Evolutionary conservation across 331 rosid species (phyloP).

Genomic region (Pyrus hybrid): DNA sequence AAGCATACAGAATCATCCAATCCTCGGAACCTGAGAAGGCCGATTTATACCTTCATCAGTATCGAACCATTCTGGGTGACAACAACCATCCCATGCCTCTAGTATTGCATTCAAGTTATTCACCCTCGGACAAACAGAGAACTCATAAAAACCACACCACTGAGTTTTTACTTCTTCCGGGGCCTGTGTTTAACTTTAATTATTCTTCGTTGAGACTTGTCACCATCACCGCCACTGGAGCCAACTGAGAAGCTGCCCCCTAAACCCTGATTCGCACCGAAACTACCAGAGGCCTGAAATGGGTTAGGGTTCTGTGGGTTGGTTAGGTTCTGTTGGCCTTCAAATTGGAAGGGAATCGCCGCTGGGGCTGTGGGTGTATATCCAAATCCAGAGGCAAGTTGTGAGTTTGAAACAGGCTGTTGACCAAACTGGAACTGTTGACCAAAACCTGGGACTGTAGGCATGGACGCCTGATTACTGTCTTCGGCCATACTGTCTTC

Average conservation of each 20-base stretch:
- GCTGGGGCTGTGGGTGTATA: conserved; percentile 28
- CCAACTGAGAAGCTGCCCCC: conserved; percentile 91
- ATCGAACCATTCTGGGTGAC: conserved; percentile 21
- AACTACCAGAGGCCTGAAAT: conserved; percentile 64
- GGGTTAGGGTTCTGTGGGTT: conserved; percentile 49
- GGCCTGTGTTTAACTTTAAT: conserved; percentile 37
- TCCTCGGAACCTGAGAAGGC: conserved; percentile 5
- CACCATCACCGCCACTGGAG: conserved; percentile 38
- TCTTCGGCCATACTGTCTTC: conserved; percentile 97
- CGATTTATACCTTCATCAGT: conserved; percentile 19
- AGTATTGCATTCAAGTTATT: neutral
- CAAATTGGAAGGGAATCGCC: conserved; percentile 49
- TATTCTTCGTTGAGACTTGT: conserved; percentile 50
- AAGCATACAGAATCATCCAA: conserved; percentile 2
- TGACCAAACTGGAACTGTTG: conserved; percentile 55
- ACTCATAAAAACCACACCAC: neutral
- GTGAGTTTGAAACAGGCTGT: conserved; percentile 39
- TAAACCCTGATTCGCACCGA: conserved; percentile 28
- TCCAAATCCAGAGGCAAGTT: conserved; percentile 49
- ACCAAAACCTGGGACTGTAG: conserved; percentile 35
- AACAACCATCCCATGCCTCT: conserved; percentile 11
- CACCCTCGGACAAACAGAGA: neutral
- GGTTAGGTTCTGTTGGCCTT: conserved; percentile 37
- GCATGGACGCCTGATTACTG: conserved; percentile 35
- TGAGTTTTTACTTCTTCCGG: conserved; percentile 51